Base-by-base conservation (phyloP, 108 stramenopile genomes). In the Aurantiochytrium sp. region DNA sequence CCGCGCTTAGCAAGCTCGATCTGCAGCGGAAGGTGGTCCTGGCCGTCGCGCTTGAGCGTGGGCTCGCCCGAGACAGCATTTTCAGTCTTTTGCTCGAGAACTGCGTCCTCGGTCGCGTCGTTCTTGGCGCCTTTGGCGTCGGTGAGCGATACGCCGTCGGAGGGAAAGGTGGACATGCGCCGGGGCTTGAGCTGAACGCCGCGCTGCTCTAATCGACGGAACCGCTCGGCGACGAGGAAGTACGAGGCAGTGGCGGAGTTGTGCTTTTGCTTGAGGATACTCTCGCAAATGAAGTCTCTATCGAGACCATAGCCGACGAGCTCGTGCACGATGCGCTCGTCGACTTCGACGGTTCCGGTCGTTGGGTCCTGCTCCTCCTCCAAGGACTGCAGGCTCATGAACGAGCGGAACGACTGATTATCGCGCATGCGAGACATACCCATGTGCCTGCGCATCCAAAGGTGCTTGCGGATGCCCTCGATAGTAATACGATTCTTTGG, bases 401-500 rank as follows among this genome's bases (percentile, higher is more conserved):
- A 34, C 30, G 85, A 50, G 6, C 85, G 85, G 31, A 34, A 30
- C 0, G 48, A 52, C 50, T 85, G 85, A n/a, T 52, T 50, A 22
- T 50, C 85, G 36, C 42, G 27, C 48, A 24, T 27, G 52, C 48
- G 52, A 34, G 68, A 69, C 19, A 52, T 4, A 19, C 48, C 85
- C 10, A 27, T 24, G 52, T 50, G 27, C 53, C 41, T 4, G 12
- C 73, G n/a, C 73, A 69, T 91, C 93, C 93, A 94, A 2, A 87
- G 65, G 86, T 94, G 91, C 2, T 36, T 22, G 22, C 92, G 90
- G 27, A 93, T 92, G 3, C 87, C 90, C 5, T 85, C 55, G 22
- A 92, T 89, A 4, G 86, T 54, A 8, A 68, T 55, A 10, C 94
- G 91, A 50, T 36, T 73, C 21, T 32, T 73, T 12, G 94, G 94